Percentiles rank a stretch among this genome's conserved stretches.
Evolutionary conservation across 2,329 filamentous ascomycete species (phyloP).

Genomic region (Paecilomyces variotii): DNA sequence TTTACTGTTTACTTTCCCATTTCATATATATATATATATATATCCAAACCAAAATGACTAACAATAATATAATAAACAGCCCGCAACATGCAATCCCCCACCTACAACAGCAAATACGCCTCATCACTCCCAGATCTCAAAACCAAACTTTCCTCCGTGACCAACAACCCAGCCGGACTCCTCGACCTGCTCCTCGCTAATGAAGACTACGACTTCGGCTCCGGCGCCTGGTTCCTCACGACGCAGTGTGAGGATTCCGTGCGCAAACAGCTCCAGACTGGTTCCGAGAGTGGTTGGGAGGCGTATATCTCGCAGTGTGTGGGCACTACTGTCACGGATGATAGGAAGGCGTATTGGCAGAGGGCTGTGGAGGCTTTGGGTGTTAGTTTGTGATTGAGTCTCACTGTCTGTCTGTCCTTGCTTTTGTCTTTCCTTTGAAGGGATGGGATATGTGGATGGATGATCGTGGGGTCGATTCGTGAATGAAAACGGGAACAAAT

Average conservation of each 20-base stretch:
- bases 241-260: slow-evolving; percentile 45
- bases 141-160: slow-evolving; percentile 21
- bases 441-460: background rate
- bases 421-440: no score
- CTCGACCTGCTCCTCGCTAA: slow-evolving; percentile 43
- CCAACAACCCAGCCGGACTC: slow-evolving; percentile 35
- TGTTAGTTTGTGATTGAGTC: slow-evolving; percentile 8
- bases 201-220: slow-evolving; percentile 48
- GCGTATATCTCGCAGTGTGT: slow-evolving; percentile 50
- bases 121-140: slow-evolving; percentile 37
- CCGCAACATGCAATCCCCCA: slow-evolving; percentile 55
- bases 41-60: slow-evolving; percentile 1
- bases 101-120: slow-evolving; percentile 51
- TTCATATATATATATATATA: slow-evolving; percentile 1
- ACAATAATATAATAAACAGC: slow-evolving; percentile 25
- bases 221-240: slow-evolving; percentile 54
- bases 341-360: slow-evolving; percentile 43
- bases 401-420: background rate
- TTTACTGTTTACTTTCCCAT: background rate
- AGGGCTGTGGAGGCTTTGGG: slow-evolving; percentile 38
- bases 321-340: slow-evolving; percentile 39
- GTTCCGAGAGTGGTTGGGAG: slow-evolving; percentile 43
- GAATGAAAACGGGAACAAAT: no score
- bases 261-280: slow-evolving; percentile 37
- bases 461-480: no score